These are phyloP conservation scores for Trichoderma atrobrunneum DNA, from an alignment of 2,329 filamentous ascomycete genomes.

Conservation along the genomic window DNA sequence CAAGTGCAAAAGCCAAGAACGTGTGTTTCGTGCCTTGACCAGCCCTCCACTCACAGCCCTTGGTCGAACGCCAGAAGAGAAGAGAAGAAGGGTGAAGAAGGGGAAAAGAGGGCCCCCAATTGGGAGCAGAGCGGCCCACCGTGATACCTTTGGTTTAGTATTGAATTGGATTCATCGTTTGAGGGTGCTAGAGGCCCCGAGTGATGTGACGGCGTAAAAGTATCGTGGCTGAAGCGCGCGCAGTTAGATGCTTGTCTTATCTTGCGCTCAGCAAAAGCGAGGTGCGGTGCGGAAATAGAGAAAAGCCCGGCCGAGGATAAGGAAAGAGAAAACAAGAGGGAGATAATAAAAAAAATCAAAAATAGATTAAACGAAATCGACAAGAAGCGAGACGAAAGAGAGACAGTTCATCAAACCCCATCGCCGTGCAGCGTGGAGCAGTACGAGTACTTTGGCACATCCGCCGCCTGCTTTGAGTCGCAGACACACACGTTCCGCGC, in stretches of 20 bases:
- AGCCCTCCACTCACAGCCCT: not conserved
- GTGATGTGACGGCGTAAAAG: not conserved
- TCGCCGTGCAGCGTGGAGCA: not conserved
- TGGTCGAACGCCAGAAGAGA: not conserved
- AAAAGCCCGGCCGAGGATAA: not conserved
- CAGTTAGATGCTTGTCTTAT: not conserved
- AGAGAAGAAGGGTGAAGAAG: not conserved
- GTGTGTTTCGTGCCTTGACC: not conserved
- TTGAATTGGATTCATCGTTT: not conserved
- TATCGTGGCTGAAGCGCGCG: not conserved
- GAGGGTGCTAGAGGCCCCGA: not conserved
- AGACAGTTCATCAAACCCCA: not conserved
- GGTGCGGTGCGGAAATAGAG: not conserved
- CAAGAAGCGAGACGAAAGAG: not conserved
- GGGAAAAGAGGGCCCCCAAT: not conserved
- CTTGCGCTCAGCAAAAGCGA: not conserved
- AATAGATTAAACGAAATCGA: not conserved
- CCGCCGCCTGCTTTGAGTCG: not conserved
- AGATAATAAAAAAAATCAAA: not conserved
- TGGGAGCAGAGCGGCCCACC: conserved; percentile 2
- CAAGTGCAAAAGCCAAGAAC: not conserved
- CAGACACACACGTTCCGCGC: not conserved
- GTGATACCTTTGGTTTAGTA: not conserved
- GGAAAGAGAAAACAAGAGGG: not conserved
- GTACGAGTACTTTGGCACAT: no score